phyloP scores from a whole-genome alignment of 176 grass and related monocot genomes.

The maize (Zea mays) region DNA sequence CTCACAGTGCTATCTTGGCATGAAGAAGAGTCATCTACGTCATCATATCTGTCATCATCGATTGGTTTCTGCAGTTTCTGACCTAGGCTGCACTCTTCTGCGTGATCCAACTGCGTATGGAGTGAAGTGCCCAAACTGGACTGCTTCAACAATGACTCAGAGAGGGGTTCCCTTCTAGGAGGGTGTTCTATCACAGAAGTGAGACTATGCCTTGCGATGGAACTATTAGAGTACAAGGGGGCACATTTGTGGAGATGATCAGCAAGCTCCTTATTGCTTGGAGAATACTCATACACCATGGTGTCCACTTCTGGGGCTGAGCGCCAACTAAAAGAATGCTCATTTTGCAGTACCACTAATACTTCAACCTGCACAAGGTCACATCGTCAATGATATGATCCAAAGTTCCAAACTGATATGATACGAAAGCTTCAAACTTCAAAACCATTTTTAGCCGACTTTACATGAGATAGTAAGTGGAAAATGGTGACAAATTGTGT shows the following conservation, averaged over 20 bases:
- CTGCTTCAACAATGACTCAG: conserved; percentile 51
- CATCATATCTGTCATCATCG: conserved; percentile 67
- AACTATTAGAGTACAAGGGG: conserved; percentile 61
- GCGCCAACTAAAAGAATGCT: conserved; percentile 78
- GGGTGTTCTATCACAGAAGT: conserved; percentile 60
- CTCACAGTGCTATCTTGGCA: conserved; percentile 47
- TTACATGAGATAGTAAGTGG: neutral
- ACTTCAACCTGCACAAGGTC: conserved; percentile 72
- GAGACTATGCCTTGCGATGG: conserved; percentile 60
- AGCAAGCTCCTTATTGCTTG: conserved; percentile 52
- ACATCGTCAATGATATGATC: conserved; percentile 17
- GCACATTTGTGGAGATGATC: conserved; percentile 57
- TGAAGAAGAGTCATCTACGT: conserved; percentile 41
- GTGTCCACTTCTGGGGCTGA: conserved; percentile 82
- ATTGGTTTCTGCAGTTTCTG: conserved; percentile 67
- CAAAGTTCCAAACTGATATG: conserved; percentile 13
- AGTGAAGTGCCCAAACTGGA: conserved; percentile 47
- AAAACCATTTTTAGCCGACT: conserved; percentile 23
- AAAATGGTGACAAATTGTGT: neutral
- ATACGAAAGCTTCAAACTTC: conserved; percentile 22
- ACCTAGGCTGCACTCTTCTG: conserved; percentile 65
- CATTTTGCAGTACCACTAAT: conserved; percentile 75
- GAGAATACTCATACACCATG: conserved; percentile 64
- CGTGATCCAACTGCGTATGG: conserved; percentile 53
- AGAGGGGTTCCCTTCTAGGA: conserved; percentile 53